These are phyloP conservation scores for Cryptococcus sp. DNA, from an alignment of 1,284 basidiomycete species.

Conservation along the genomic window DNA sequence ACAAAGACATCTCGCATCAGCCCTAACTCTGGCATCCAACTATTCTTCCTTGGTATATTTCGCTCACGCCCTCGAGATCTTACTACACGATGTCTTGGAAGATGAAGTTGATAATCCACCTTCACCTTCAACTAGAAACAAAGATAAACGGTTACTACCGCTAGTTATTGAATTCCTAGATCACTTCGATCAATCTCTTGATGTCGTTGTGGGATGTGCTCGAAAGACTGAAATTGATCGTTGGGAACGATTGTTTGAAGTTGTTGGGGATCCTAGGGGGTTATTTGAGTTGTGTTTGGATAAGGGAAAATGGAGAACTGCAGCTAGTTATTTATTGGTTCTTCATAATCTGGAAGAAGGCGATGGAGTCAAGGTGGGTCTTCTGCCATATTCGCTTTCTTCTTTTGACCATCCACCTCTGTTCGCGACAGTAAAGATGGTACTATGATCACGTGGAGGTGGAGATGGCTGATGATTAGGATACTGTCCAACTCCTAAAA, in stretches of 20 bases:
- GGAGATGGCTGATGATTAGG: slow-evolving; percentile 44
- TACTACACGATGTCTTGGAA: slow-evolving; percentile 89
- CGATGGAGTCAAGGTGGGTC: slow-evolving; percentile 60
- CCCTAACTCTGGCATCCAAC: slow-evolving; percentile 78
- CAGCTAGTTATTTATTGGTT: slow-evolving; percentile 88
- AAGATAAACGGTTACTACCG: slow-evolving; percentile 53
- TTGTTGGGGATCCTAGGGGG: slow-evolving; percentile 81
- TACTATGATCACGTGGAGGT: no score
- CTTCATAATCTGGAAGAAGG: slow-evolving; percentile 88
- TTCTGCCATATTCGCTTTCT: slow-evolving; percentile 10
- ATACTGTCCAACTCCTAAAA: slow-evolving; percentile 71
- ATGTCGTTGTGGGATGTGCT: slow-evolving; percentile 93
- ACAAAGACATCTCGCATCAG: slow-evolving; percentile 65
- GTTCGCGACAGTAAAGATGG: neutral
- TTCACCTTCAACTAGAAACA: neutral
- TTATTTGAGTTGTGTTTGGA: slow-evolving; percentile 90
- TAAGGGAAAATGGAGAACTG: slow-evolving; percentile 74
- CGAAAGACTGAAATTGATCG: slow-evolving; percentile 92
- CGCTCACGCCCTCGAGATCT: slow-evolving; percentile 86
- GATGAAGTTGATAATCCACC: slow-evolving; percentile 60
- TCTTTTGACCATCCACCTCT: neutral
- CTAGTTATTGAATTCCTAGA: slow-evolving; percentile 85
- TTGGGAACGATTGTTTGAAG: slow-evolving; percentile 83
- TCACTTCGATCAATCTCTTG: slow-evolving; percentile 82
- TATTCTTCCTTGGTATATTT: slow-evolving; percentile 91